Conservation (phyloP, 148 eudicot species). For the Rhododendron simsii region DNA sequence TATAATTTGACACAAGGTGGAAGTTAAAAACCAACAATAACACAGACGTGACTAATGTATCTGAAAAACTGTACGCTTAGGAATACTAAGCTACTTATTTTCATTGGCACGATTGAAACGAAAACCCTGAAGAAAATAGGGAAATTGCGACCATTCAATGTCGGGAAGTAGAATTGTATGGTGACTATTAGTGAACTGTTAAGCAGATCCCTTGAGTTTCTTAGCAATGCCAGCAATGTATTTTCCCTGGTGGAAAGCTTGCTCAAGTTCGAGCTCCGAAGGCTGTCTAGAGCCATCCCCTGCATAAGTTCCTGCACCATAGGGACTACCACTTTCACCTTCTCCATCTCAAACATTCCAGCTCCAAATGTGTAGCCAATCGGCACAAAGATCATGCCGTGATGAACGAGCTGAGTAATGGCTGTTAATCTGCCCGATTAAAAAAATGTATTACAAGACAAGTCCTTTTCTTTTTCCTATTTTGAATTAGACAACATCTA, state of each 20-base stretch:
- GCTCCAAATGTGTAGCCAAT: slow-evolving; percentile 75
- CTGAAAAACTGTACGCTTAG: background rate
- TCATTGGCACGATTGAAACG: background rate
- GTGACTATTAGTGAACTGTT: background rate
- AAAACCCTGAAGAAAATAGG: background rate
- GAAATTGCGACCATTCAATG: background rate
- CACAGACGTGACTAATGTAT: too few species aligned
- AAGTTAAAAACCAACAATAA: too few species aligned
- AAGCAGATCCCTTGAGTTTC: slow-evolving; percentile 54
- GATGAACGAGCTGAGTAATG: slow-evolving; percentile 67
- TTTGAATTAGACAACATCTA: too few species aligned
- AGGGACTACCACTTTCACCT: slow-evolving; percentile 64
- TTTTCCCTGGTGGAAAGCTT: slow-evolving; percentile 73
- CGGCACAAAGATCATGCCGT: slow-evolving; percentile 75
- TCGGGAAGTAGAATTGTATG: background rate
- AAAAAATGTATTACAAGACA: background rate
- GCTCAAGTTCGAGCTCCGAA: slow-evolving; percentile 46
- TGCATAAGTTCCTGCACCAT: slow-evolving; percentile 71
- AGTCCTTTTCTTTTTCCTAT: background rate
- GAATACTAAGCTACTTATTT: background rate
- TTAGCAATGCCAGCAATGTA: slow-evolving; percentile 61
- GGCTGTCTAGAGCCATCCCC: slow-evolving; percentile 83
- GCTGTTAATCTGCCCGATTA: slow-evolving; percentile 51
- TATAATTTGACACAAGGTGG: too few species aligned
- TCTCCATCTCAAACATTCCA: slow-evolving; percentile 79